phyloP scores from a whole-genome alignment of 768 basidiomycete genomes.

The Boletus edulis region DNA sequence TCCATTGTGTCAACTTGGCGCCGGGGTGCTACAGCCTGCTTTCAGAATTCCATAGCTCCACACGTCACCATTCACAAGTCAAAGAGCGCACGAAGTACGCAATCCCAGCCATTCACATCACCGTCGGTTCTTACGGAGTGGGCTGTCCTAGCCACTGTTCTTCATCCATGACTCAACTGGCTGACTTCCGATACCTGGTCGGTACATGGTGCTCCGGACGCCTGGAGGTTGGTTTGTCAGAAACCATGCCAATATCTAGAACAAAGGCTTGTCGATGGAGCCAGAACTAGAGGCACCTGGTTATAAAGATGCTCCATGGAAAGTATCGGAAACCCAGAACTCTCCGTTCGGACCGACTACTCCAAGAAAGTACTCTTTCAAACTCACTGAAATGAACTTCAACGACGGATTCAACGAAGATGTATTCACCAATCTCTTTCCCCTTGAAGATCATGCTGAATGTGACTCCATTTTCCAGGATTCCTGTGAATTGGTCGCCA shows the following conservation, averaged over 20 bases:
- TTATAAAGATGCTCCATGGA: constrained; percentile 10
- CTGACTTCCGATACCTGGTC: background rate
- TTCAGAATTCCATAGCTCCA: background rate
- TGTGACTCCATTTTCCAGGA: constrained; percentile 3
- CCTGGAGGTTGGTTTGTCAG: constrained; percentile 17
- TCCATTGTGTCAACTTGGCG: constrained; percentile 7
- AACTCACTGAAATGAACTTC: background rate
- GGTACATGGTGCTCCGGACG: constrained; percentile 4
- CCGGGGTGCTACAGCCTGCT: background rate
- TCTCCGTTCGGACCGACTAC: background rate
- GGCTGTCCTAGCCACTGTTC: background rate
- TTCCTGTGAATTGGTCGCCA: constrained; percentile 5
- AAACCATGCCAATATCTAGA: constrained; percentile 13
- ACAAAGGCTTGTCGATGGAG: constrained; percentile 1
- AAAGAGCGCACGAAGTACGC: background rate
- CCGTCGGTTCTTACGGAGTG: constrained; percentile 5
- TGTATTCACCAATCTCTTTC: background rate
- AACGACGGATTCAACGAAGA: constrained; percentile 13
- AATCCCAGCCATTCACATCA: background rate
- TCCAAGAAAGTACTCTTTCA: background rate
- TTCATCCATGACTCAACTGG: background rate
- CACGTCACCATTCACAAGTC: background rate
- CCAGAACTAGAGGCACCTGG: background rate
- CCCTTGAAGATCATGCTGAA: background rate
- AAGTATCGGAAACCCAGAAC: background rate